A percentile compares a stretch with the other conserved stretches of the same genome.
Conservation (phyloP, 345 rosid genomes). For the Turnera subulata region DNA sequence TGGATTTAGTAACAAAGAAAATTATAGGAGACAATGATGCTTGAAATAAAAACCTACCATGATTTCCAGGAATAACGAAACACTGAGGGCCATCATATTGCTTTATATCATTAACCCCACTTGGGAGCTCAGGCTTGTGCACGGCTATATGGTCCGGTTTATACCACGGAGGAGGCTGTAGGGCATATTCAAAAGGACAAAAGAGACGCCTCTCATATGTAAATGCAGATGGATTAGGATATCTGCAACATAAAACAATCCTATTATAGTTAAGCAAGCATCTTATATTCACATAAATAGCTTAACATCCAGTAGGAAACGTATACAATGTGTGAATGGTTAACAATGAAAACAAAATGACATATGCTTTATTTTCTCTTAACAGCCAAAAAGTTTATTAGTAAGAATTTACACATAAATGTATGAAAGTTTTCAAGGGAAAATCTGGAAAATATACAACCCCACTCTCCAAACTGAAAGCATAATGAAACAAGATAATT, state of each 20-base stretch:
- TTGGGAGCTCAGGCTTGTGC: conserved; percentile 84
- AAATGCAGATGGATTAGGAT: conserved; percentile 93
- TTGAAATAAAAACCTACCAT: conserved; percentile 55
- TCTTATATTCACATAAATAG: too few species aligned
- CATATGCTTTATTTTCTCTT: too few species aligned
- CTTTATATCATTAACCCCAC: conserved; percentile 61
- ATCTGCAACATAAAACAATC: conserved; percentile 40
- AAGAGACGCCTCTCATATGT: conserved; percentile 88
- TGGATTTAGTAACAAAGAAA: neutral
- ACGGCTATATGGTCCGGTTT: conserved; percentile 68
- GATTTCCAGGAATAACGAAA: conserved; percentile 95
- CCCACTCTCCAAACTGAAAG: too few species aligned
- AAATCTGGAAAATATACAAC: too few species aligned
- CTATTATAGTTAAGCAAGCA: too few species aligned
- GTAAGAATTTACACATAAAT: too few species aligned
- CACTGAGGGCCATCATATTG: conserved; percentile 92
- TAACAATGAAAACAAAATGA: too few species aligned
- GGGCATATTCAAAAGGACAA: conserved; percentile 92
- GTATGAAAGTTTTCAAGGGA: too few species aligned
- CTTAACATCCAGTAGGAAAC: too few species aligned
- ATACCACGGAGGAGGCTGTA: conserved; percentile 89
- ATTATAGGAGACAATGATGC: conserved; percentile 6
- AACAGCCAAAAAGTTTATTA: too few species aligned
- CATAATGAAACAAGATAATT: too few species aligned
- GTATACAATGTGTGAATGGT: too few species aligned